These are phyloP conservation scores for Metschnikowia chrysomelidarum DNA, from an alignment of 805 yeast genomes.

Conservation along the genomic window DNA sequence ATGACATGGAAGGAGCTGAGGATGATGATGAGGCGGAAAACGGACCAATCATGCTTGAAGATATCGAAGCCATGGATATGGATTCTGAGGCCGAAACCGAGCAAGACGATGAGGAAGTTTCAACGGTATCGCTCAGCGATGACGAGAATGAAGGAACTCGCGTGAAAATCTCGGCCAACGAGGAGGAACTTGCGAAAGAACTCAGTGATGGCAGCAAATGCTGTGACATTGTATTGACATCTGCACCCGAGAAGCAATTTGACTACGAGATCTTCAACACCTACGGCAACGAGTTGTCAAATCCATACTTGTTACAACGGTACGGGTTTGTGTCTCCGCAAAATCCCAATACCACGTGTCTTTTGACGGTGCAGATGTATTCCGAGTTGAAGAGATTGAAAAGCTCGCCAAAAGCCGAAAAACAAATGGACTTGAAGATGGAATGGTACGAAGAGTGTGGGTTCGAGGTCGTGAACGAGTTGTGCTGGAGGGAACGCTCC, in stretches of 20 bases:
- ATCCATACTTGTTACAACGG: slow-evolving; percentile 62
- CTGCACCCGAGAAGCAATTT: slow-evolving; percentile 41
- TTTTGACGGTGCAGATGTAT: slow-evolving; percentile 52
- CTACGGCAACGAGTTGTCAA: slow-evolving; percentile 69
- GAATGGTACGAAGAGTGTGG: slow-evolving; percentile 52
- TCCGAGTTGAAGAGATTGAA: slow-evolving; percentile 27
- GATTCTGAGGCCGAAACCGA: slow-evolving; percentile 24
- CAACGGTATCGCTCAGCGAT: slow-evolving; percentile 19
- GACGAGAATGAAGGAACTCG: slow-evolving; percentile 20
- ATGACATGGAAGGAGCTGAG: slow-evolving; percentile 15
- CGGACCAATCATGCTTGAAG: slow-evolving; percentile 27
- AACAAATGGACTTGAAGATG: slow-evolving; percentile 36
- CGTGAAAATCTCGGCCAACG: slow-evolving; percentile 10
- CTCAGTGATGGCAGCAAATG: slow-evolving; percentile 45
- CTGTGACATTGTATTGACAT: slow-evolving; percentile 64
- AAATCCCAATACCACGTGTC: slow-evolving; percentile 50
- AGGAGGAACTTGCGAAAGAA: slow-evolving; percentile 35
- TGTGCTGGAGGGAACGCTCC: slow-evolving; percentile 8
- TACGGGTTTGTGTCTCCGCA: slow-evolving; percentile 71
- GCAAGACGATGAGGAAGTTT: slow-evolving; percentile 20
- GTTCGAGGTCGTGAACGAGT: slow-evolving; percentile 34
- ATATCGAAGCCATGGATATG: slow-evolving; percentile 17
- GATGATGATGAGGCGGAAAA: slow-evolving; percentile 18
- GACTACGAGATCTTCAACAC: slow-evolving; percentile 70
- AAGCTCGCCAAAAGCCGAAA: slow-evolving; percentile 23